Conservation (phyloP, 129 eudicot genomes). For the Helichrysum umbraculigerum region DNA sequence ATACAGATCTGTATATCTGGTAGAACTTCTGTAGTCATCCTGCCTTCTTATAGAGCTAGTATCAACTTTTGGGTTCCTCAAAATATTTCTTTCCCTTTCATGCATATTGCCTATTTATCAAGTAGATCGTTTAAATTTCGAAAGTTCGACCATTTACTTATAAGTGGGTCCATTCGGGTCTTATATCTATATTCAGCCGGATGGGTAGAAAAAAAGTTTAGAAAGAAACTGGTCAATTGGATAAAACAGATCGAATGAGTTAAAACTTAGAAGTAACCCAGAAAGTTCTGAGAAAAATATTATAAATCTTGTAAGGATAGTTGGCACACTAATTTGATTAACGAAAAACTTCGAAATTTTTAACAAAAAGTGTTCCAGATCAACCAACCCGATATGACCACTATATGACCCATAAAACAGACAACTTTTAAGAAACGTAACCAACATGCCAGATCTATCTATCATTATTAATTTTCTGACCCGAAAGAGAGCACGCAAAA, state of each 20-base stretch:
- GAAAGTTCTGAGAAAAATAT: slow-evolving; percentile 1
- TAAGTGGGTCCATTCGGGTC: neutral
- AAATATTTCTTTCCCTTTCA: slow-evolving; percentile 33
- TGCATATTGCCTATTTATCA: slow-evolving; percentile 32
- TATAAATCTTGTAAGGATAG: too few species aligned
- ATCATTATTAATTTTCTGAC: neutral
- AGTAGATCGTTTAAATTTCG: slow-evolving; percentile 16
- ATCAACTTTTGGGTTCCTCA: slow-evolving; percentile 29
- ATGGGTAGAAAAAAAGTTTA: neutral
- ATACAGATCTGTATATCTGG: slow-evolving; percentile 29
- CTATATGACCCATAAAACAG: too few species aligned
- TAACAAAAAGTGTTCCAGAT: too few species aligned
- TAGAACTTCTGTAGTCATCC: slow-evolving; percentile 23
- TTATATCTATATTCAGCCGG: neutral
- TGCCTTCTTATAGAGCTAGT: slow-evolving; percentile 24
- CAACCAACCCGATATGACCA: too few species aligned
- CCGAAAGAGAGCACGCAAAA: too few species aligned
- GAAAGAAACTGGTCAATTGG: neutral
- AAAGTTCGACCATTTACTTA: slow-evolving; percentile 3
- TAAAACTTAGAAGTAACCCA: slow-evolving; percentile 3
- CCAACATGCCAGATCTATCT: too few species aligned
- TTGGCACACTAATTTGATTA: too few species aligned
- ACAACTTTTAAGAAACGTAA: too few species aligned
- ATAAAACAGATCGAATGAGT: neutral
- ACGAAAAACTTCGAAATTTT: too few species aligned